Conservation (phyloP, 2,329 filamentous ascomycete genomes). For the Sporothrix dimorphospora region DNA sequence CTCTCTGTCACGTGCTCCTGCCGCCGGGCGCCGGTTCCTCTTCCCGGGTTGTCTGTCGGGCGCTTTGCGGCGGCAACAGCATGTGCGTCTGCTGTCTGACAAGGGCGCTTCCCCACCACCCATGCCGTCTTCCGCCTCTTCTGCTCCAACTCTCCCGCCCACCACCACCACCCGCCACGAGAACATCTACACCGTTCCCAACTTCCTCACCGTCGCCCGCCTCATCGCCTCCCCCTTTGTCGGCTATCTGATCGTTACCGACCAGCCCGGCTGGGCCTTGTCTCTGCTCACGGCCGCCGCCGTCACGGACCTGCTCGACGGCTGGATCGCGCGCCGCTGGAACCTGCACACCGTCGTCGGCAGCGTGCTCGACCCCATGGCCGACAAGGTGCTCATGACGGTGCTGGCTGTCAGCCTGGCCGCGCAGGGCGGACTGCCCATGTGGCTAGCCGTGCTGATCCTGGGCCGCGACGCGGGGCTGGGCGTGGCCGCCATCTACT, state of each 20-base stretch:
- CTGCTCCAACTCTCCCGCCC: not conserved
- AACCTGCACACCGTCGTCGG: conserved; percentile 91
- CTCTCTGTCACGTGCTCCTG: not conserved
- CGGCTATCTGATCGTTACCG: conserved; percentile 85
- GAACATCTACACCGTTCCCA: conserved; percentile 97
- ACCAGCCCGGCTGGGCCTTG: conserved; percentile 77
- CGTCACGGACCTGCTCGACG: conserved; percentile 88
- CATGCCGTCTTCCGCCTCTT: not conserved
- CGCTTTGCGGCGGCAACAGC: not conserved
- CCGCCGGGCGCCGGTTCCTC: not conserved
- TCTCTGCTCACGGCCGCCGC: conserved; percentile 91
- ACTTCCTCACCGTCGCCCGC: conserved; percentile 85
- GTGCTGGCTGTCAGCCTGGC: conserved; percentile 84
- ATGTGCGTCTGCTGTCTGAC: conserved; percentile 10
- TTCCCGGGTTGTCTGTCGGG: not conserved
- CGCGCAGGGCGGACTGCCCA: conserved; percentile 78
- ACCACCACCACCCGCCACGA: conserved; percentile 58
- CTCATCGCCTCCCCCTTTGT: conserved; percentile 81
- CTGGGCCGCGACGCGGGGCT: conserved; percentile 85
- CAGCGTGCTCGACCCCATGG: conserved; percentile 94
- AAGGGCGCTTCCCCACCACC: conserved; percentile 7
- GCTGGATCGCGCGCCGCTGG: conserved; percentile 88
- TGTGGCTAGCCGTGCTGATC: conserved; percentile 88
- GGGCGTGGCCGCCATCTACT: conserved; percentile 86
- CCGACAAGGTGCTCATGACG: conserved; percentile 96